These are phyloP conservation scores for Collybia sp. DNA, from an alignment of 768 basidiomycete species.

Conservation along the genomic window DNA sequence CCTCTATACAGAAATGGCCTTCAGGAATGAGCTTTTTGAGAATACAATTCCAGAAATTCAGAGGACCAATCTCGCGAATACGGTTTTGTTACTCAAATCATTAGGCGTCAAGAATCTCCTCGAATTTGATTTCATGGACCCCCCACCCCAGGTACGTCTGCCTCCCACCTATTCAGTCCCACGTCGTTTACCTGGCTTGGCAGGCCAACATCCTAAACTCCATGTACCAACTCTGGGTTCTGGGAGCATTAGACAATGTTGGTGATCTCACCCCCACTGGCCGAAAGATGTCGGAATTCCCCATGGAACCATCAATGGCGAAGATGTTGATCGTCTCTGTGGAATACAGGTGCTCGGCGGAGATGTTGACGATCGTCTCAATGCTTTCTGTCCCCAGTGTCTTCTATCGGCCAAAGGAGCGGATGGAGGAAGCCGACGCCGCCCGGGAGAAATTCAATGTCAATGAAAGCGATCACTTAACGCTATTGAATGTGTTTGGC, in stretches of 20 bases:
- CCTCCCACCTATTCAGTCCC: background rate
- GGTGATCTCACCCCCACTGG: slow-evolving; percentile 93
- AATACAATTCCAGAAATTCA: slow-evolving; percentile 99
- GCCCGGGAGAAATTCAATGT: slow-evolving; percentile 98
- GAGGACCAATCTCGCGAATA: slow-evolving; percentile 95
- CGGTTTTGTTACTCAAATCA: slow-evolving; percentile 90
- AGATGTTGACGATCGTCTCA: slow-evolving; percentile 98
- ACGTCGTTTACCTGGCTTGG: background rate
- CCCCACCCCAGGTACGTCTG: slow-evolving; percentile 85
- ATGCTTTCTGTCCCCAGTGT: slow-evolving; percentile 99
- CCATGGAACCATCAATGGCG: slow-evolving; percentile 98
- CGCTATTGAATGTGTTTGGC: slow-evolving; percentile 91
- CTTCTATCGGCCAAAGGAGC: slow-evolving; percentile 95
- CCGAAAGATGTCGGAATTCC: slow-evolving; percentile 98
- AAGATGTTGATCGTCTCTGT: slow-evolving; percentile 98
- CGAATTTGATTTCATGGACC: slow-evolving; percentile 99
- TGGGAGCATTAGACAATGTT: slow-evolving; percentile 94
- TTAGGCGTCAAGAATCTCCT: slow-evolving; percentile 95
- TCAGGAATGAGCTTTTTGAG: slow-evolving; percentile 89
- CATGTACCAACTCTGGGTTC: slow-evolving; percentile 99
- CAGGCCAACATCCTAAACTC: slow-evolving; percentile 97
- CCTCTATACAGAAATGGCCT: slow-evolving; percentile 96
- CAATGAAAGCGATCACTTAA: slow-evolving; percentile 96
- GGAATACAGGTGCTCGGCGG: slow-evolving; percentile 87
- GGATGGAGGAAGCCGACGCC: slow-evolving; percentile 97